Evolutionary conservation across 495 filamentous ascomycete genomes (phyloP).

Genomic region (Neohortaea acidophila): DNA sequence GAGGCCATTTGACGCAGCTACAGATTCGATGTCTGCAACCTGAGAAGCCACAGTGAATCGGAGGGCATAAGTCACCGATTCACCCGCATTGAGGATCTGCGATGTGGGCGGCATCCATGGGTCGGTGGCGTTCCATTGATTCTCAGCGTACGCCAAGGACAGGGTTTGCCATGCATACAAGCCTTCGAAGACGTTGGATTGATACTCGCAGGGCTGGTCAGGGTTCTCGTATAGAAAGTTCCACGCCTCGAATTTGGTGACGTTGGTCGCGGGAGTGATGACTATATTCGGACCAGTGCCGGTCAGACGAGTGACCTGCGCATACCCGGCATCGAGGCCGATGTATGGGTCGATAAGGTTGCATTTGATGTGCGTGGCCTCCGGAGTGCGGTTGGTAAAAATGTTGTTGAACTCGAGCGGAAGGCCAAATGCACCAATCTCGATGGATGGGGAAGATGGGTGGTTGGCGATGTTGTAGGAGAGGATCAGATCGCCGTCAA

Average conservation of each 20-base stretch:
- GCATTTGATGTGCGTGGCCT: conserved; percentile 24
- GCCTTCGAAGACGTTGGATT: conserved; percentile 37
- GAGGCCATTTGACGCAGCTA: conserved; percentile 26
- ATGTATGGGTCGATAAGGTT: conserved; percentile 34
- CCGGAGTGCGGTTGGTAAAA: conserved; percentile 34
- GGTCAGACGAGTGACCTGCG: conserved; percentile 30
- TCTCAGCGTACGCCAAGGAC: conserved; percentile 33
- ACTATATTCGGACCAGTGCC: conserved; percentile 34
- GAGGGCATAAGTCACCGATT: conserved; percentile 31
- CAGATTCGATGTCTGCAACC: conserved; percentile 29
- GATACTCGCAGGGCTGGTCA: conserved; percentile 26
- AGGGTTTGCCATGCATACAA: conserved; percentile 39
- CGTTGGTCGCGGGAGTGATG: conserved; percentile 32
- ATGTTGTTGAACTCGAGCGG: conserved; percentile 42
- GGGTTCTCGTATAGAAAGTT: conserved; percentile 28
- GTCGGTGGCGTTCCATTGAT: conserved; percentile 30
- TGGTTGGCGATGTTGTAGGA: conserved; percentile 34
- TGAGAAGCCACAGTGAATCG: conserved; percentile 31
- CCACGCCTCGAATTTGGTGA: conserved; percentile 35
- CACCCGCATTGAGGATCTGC: conserved; percentile 25
- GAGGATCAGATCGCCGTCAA: conserved; percentile 32
- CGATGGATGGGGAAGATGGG: conserved; percentile 23
- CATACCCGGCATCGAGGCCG: conserved; percentile 37
- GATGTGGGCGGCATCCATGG: conserved; percentile 38
- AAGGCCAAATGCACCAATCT: conserved; percentile 38